phyloP scores from a whole-genome alignment of 2,329 filamentous ascomycete species.

The Hymenoscyphus repandus region DNA sequence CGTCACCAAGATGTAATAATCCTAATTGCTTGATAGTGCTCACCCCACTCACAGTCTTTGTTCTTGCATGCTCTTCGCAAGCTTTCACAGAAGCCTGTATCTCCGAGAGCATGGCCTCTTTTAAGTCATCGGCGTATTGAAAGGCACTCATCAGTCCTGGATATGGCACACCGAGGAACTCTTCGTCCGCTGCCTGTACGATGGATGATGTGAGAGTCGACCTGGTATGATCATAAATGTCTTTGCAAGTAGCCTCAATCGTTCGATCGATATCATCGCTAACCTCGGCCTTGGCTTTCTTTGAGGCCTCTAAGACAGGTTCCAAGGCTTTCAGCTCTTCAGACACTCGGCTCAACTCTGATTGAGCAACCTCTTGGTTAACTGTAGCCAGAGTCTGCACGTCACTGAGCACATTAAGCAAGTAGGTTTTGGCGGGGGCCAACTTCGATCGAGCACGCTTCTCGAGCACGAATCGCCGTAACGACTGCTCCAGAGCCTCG shows the following conservation, averaged over 20 bases:
- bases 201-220: constrained; percentile 72
- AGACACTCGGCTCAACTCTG: constrained; percentile 78
- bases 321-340: constrained; percentile 77
- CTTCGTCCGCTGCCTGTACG: constrained; percentile 64
- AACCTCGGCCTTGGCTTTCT: constrained; percentile 72
- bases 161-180: constrained; percentile 73
- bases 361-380: constrained; percentile 80
- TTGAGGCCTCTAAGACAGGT: constrained; percentile 77
- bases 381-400: constrained; percentile 76
- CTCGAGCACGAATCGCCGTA: constrained; percentile 90
- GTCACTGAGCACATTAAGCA: constrained; percentile 88
- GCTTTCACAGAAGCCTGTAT: constrained; percentile 72
- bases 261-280: constrained; percentile 74
- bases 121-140: constrained; percentile 88
- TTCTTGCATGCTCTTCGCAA: constrained; percentile 83
- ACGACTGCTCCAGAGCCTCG: constrained; percentile 78
- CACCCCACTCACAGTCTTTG: constrained; percentile 73
- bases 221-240: constrained; percentile 81
- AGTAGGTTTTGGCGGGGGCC: constrained; percentile 90
- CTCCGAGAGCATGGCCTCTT: constrained; percentile 83
- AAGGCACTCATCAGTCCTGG: constrained; percentile 81
- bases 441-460: constrained; percentile 94
- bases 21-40: constrained; percentile 85
- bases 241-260: constrained; percentile 79
- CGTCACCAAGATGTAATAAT: constrained; percentile 79